Base-by-base conservation (phyloP, 2,329 filamentous ascomycete genomes). In the Colletotrichum costaricense region DNA sequence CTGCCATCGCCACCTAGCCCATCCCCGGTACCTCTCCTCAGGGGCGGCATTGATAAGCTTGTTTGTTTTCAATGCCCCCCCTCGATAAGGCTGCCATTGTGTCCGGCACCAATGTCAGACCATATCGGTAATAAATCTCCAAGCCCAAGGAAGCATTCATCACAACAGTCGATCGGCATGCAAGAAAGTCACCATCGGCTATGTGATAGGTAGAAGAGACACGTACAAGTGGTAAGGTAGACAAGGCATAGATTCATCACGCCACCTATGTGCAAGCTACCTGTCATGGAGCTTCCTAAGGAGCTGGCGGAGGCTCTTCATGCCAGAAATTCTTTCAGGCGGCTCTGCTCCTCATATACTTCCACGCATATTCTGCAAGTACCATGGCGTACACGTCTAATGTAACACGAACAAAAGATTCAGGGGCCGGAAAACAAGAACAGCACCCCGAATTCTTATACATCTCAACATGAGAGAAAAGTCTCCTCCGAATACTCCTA, bases 401-500 rank as follows among this genome's bases (percentile, higher is more conserved):
- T 66, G 62, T 38, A 66, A 63, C 56, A 28, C 28, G 35, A 69
- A 46, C 38, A 7, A 19, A 62, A 35, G 67, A 22, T 38, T 55
- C 22, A 56, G 26, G 35, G 49, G 22, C 54, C 35, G 38, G 49
- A 38, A 28, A 57, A 57, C 33, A 8, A 35, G 56, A 22, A 57
- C 24, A 56, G 30, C 35, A 30, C 33, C 55, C 52, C 22, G 33
- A 54, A 8, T 46, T 66, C 57, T 73, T 70, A 58, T 54, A 71
- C 67, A 66, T 69, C 33, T 26, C 54, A 26, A 46, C 62, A 16
- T 64, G 19, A 35, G 28, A 64, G 35, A 59, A 56, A 35, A 12
- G 33, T 55, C 52, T 59, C 55, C 33, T 38, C 70, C 67, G 46
- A 64, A 62, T 73, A 73, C 67, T 66, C 71, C 71, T 42, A 26